Evolutionary conservation across 768 basidiomycete genomes (phyloP).

Genomic region (Boletus speciosus): DNA sequence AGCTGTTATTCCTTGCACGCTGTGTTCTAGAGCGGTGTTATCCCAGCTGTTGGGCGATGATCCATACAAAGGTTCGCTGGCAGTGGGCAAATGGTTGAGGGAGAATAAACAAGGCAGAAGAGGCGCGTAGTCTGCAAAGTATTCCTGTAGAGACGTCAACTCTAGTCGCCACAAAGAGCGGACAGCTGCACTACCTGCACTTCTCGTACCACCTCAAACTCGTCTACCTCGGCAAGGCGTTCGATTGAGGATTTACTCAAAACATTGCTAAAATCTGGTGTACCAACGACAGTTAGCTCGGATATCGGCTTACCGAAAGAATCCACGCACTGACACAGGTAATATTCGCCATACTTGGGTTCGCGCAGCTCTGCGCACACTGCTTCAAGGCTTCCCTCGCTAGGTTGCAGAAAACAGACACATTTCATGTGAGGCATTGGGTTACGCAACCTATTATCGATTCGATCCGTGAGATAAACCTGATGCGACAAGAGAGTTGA

Average conservation of each 20-base stretch:
- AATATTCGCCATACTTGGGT: constrained; percentile 97
- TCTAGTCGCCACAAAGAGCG: neutral
- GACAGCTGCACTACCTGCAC: constrained; percentile 67
- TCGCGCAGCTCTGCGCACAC: constrained; percentile 81
- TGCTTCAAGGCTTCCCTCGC: constrained; percentile 76
- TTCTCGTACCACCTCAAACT: constrained; percentile 94
- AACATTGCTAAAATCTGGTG: constrained; percentile 90
- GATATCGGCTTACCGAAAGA: constrained; percentile 25
- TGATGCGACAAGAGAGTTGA: constrained; percentile 91
- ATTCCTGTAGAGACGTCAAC: constrained; percentile 59
- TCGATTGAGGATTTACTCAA: constrained; percentile 89
- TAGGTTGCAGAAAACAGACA: constrained; percentile 86
- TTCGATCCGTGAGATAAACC: constrained; percentile 95
- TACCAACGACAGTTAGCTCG: constrained; percentile 14
- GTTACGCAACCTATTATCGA: constrained; percentile 91
- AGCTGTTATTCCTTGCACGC: constrained; percentile 77
- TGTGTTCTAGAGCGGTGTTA: constrained; percentile 65
- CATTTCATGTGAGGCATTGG: constrained; percentile 97
- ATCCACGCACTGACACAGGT: constrained; percentile 94
- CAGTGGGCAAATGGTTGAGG: constrained; percentile 68
- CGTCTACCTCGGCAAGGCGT: constrained; percentile 88
- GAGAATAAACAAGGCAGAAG: constrained; percentile 85
- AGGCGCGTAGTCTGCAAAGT: constrained; percentile 95
- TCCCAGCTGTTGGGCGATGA: constrained; percentile 74
- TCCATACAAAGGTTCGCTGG: constrained; percentile 65